A percentile compares a stretch with the other conserved stretches of the same genome.
These are phyloP conservation scores for Aspergillus unguis DNA, from an alignment of 2,329 filamentous ascomycete genomes.

Conservation along the genomic window DNA sequence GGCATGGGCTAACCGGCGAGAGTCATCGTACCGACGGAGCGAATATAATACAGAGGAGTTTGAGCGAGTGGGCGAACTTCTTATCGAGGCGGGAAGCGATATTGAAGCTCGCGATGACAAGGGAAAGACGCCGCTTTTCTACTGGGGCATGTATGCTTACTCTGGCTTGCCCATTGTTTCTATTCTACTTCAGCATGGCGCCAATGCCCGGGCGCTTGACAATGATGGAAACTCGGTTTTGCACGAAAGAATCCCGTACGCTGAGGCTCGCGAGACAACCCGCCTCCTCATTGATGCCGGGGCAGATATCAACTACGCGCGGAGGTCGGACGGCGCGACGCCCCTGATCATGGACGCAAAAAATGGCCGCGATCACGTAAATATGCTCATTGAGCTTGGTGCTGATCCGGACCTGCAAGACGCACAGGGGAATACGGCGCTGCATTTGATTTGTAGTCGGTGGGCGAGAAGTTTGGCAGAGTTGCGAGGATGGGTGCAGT, in stretches of 20 bases:
- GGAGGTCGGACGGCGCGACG: constrained; percentile 1
- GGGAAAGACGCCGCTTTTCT: constrained; percentile 2
- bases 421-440: constrained; percentile 2
- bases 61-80: neutral
- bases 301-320: constrained; percentile 1
- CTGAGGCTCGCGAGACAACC: neutral
- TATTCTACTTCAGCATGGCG: constrained; percentile 2
- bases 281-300: constrained; percentile 1
- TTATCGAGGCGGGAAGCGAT: constrained; percentile 5
- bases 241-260: neutral
- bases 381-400: neutral
- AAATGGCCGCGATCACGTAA: neutral
- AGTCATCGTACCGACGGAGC: neutral
- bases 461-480: neutral
- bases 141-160: neutral
- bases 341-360: neutral
- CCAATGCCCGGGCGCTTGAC: neutral
- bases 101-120: neutral
- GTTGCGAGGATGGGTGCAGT: neutral
- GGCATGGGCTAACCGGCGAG: neutral
- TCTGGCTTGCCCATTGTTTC: neutral
- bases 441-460: constrained; percentile 1
- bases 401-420: constrained; percentile 3
- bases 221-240: neutral
- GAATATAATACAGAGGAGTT: neutral